Conservation (phyloP, 2,329 filamentous ascomycete genomes). For the Tothia fuscella region DNA sequence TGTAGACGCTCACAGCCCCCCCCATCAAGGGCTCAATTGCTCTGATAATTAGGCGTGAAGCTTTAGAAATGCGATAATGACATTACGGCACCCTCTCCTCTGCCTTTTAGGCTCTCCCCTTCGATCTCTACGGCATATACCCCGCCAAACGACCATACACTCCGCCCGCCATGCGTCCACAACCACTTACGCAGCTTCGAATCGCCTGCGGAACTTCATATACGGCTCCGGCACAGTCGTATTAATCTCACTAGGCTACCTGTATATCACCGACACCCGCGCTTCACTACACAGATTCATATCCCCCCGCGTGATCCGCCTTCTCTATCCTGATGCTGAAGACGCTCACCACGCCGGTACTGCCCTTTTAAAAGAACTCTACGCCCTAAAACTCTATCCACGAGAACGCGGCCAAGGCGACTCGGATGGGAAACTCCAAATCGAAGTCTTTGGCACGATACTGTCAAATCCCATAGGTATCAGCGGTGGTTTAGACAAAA, state of each 20-base stretch:
- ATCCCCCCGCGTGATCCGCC: conserved; percentile 49
- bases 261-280: conserved; percentile 43
- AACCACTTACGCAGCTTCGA: neutral
- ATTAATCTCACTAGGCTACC: conserved; percentile 32
- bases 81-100: neutral
- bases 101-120: neutral
- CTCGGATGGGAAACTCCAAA: conserved; percentile 35
- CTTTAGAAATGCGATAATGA: conserved; percentile 9
- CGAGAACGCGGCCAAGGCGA: conserved; percentile 54
- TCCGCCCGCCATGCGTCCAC: conserved; percentile 5
- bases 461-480: conserved; percentile 84
- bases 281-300: conserved; percentile 41
- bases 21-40: too few species aligned
- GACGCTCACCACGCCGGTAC: conserved; percentile 83
- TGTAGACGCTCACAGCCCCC: too few species aligned
- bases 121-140: neutral
- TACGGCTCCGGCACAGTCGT: conserved; percentile 44
- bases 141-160: neutral
- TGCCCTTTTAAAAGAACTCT: conserved; percentile 55
- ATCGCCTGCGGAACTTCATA: conserved; percentile 28
- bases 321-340: conserved; percentile 64
- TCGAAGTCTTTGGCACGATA: conserved; percentile 63
- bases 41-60: too few species aligned
- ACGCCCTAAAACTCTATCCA: conserved; percentile 64
- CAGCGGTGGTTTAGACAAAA: conserved; percentile 91